Evolutionary conservation across 192 early-diverging fungal genomes (phyloP).

Genomic region (Coemansia sp.): DNA sequence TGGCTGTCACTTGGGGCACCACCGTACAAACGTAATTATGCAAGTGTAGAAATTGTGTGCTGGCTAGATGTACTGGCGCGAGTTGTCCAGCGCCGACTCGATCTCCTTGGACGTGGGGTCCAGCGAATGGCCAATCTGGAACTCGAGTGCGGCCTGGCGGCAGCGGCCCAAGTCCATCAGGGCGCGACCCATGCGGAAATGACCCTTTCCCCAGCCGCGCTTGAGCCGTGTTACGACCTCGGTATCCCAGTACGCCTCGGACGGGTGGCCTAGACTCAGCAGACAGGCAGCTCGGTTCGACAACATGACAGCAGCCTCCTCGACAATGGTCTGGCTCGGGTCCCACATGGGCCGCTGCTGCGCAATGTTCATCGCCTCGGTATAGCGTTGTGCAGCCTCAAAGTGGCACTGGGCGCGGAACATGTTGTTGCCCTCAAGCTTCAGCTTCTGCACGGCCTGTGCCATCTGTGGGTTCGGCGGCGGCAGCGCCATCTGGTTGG

Average conservation of each 20-base stretch:
- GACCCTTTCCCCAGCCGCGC: slow-evolving; percentile 71
- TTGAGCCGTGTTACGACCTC: slow-evolving; percentile 67
- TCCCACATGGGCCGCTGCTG: slow-evolving; percentile 76
- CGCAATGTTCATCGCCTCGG: slow-evolving; percentile 80
- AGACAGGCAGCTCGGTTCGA: slow-evolving; percentile 70
- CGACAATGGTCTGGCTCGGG: slow-evolving; percentile 61
- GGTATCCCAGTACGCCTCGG: slow-evolving; percentile 71
- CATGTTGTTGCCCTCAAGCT: slow-evolving; percentile 81
- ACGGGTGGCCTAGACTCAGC: slow-evolving; percentile 62
- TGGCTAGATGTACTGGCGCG: slow-evolving; percentile 34
- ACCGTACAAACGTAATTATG: too few species aligned
- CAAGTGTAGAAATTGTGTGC: too few species aligned
- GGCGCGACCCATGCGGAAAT: slow-evolving; percentile 81
- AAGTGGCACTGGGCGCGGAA: slow-evolving; percentile 80
- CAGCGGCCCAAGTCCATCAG: slow-evolving; percentile 77
- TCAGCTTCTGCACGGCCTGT: slow-evolving; percentile 59
- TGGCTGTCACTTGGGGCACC: too few species aligned
- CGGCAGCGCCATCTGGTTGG: slow-evolving; percentile 64
- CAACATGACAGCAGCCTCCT: slow-evolving; percentile 65
- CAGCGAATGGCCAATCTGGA: slow-evolving; percentile 73
- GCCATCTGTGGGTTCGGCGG: slow-evolving; percentile 64
- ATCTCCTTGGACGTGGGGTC: slow-evolving; percentile 76
- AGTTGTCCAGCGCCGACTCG: slow-evolving; percentile 70
- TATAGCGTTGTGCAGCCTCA: slow-evolving; percentile 84
- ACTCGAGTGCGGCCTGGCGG: slow-evolving; percentile 78